Base-by-base conservation (phyloP, 1,284 basidiomycete genomes). In the Gymnopus androsaceus region DNA sequence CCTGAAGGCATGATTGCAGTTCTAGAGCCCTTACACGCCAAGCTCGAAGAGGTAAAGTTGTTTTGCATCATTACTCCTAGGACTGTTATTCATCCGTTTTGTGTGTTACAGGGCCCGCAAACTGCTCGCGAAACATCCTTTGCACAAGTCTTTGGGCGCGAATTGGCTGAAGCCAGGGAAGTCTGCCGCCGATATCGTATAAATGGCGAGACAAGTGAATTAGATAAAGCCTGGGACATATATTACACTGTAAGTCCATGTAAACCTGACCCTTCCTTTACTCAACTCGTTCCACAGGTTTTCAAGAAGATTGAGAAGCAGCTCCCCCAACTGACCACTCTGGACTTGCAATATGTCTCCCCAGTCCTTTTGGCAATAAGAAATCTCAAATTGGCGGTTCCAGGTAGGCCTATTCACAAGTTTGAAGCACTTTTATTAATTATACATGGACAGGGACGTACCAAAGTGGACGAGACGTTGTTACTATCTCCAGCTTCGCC, bases 151-250 rank as follows among this genome's bases (percentile, higher is more conserved):
- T 98, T 98, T 68, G 95, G 95, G 3, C 84, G 94, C 52, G 97
- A 99, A 66, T 80, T 99, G 33, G 86, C 86, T 40, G 95, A 98
- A 66, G 97, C 97, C n/a, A 84, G 94, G 37, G 94, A 97, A 67
- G 94, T 93, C 45, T 94, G 94, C 63, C 81, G 88, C 52, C 81
- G 94, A 41, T 99, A 92, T 79, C 86, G 90, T 40, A 82, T 87
- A 37, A 92, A 92, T 66, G 92, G 92, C 36, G 95, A 99, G 69
- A 84, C 86, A 56, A 86, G 85, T 56, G 95, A 99, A 67, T 77
- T 99, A 55, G 97, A 98, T 69, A 94, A 94, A 69, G 97, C 97
- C n/a, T 99, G 97, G 97, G 97, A 99, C 67, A 92, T 99, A 28
- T 99, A 99, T 74, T 99, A 98, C 67, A 87, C 88, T 50, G 87